A percentile compares a stretch with the other conserved stretches of the same genome.
These are phyloP conservation scores for Cornus suecica DNA, from an alignment of 148 eudicot species.

Conservation along the genomic window DNA sequence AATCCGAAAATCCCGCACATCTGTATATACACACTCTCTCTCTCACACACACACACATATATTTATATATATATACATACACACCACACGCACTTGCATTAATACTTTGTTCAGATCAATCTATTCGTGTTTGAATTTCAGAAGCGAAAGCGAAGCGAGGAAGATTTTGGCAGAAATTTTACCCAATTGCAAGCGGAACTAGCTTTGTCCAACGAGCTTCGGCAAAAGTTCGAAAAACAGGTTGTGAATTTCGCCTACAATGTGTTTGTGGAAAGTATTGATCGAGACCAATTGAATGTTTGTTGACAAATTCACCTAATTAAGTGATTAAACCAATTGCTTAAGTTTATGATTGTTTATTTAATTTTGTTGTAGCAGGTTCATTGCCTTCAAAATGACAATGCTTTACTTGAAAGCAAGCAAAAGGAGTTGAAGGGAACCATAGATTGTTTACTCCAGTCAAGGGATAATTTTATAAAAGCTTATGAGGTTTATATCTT, in stretches of 20 bases:
- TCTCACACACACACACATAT: too few relatives aligned
- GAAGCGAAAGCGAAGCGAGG: conserved; percentile 48
- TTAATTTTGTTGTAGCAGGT: conserved; percentile 27
- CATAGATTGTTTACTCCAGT: conserved; percentile 42
- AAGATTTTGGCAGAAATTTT: conserved; percentile 35
- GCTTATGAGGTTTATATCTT: conserved; percentile 43
- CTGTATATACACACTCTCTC: background rate
- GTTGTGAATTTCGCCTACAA: conserved; percentile 21
- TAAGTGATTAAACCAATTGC: background rate
- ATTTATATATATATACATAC: background rate
- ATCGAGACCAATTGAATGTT: conserved; percentile 8
- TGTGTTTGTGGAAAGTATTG: conserved; percentile 24
- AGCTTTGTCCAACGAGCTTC: conserved; percentile 32
- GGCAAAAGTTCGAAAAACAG: conserved; percentile 43
- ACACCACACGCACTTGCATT: background rate
- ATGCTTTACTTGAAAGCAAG: conserved; percentile 53
- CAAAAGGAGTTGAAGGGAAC: conserved; percentile 56
- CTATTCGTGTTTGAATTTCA: conserved; percentile 12
- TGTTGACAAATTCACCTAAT: background rate
- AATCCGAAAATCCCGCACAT: background rate
- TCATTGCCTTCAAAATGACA: conserved; percentile 47
- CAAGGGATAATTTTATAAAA: conserved; percentile 50
- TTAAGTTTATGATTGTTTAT: background rate
- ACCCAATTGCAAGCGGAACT: conserved; percentile 42
- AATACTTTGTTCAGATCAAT: too few relatives aligned